Evolutionary conservation across 2,329 filamentous ascomycete genomes (phyloP).

Genomic region (Teratosphaeria viscida): DNA sequence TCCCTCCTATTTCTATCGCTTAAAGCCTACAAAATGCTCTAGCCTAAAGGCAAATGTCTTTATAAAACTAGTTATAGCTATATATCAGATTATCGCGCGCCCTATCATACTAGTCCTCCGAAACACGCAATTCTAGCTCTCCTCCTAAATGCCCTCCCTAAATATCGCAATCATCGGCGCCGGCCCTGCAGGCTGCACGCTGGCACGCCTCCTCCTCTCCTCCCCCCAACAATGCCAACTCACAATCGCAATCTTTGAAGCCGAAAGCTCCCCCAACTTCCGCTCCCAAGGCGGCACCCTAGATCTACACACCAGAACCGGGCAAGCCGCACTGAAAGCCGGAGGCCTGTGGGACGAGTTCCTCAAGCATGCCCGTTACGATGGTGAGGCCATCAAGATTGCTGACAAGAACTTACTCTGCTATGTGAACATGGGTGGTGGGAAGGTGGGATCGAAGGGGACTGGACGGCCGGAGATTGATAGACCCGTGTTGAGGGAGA

Average conservation of each 20-base stretch:
- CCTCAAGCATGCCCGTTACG: constrained; percentile 28
- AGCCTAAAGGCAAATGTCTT: too few relatives aligned
- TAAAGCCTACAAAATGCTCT: too few relatives aligned
- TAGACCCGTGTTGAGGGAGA: constrained; percentile 22
- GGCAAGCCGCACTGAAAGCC: constrained; percentile 23
- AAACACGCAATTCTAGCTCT: neutral
- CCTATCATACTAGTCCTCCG: neutral
- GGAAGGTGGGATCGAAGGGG: constrained; percentile 15
- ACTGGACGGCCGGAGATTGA: constrained; percentile 29
- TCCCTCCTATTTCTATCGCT: too few relatives aligned
- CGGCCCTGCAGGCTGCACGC: constrained; percentile 26
- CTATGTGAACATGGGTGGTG: constrained; percentile 15
- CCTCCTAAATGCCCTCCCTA: neutral
- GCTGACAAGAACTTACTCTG: constrained; percentile 29
- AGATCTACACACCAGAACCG: constrained; percentile 26
- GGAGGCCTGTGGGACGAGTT: constrained; percentile 26
- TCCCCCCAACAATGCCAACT: constrained; percentile 5
- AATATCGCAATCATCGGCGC: constrained; percentile 29
- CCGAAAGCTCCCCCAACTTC: constrained; percentile 18
- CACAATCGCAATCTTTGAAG: constrained; percentile 23
- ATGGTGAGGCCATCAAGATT: constrained; percentile 33
- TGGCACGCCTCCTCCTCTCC: constrained; percentile 23
- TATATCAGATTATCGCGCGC: neutral
- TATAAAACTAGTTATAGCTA: neutral
- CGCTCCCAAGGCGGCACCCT: constrained; percentile 28